Base-by-base conservation (phyloP, 192 early-diverging fungal genomes). In the Gigaspora rosea region DNA sequence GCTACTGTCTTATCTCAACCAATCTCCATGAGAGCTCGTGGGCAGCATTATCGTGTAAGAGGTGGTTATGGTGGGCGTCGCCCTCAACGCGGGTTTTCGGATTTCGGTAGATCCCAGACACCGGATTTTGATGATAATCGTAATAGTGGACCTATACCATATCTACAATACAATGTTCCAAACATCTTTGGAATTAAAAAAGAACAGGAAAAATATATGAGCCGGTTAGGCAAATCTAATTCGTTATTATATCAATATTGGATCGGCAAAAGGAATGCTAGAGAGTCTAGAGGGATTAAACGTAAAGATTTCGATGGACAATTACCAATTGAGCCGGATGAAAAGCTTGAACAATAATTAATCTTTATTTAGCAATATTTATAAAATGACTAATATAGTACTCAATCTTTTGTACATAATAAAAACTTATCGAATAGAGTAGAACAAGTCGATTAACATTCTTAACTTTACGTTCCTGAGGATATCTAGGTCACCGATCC, bases 211-310 rank as follows among this genome's bases (percentile, higher is more conserved):
- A 33, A 51, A 15, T 65, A 76, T 65, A 65, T 59, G 22, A 22
- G 49, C 15, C 27, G 48, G 22, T 64, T 76, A 16, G 62, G 62
- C 11, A 20, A 76, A 49, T 10, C 56, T 6, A 52, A 36, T 27
- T 76, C 49, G 4, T 52, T 76, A 41, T 36, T 76, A 51, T 65
- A 49, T 52, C 74, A 65, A 41, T 76, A 76, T 64, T 76, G 73
- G 62, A 64, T 50, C 20, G 64, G 41, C 3, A 66, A 66, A 66
- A 15, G n/a, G n/a, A 66, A 48, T 12, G 59, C 4, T 33, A 62
- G 22, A 22, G 52, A 56, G 15, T 62, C 12, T 62, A 62, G 27
- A 62, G 59, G 27, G 22, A 32, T 33, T 8, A 12, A 32, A 22
- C n/a, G 59, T 32, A 62, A 62, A 33, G 59, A 62, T 62, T 62